Evolutionary conservation across 2,329 filamentous ascomycete species (phyloP).

Genomic region (Fusarium continuum): DNA sequence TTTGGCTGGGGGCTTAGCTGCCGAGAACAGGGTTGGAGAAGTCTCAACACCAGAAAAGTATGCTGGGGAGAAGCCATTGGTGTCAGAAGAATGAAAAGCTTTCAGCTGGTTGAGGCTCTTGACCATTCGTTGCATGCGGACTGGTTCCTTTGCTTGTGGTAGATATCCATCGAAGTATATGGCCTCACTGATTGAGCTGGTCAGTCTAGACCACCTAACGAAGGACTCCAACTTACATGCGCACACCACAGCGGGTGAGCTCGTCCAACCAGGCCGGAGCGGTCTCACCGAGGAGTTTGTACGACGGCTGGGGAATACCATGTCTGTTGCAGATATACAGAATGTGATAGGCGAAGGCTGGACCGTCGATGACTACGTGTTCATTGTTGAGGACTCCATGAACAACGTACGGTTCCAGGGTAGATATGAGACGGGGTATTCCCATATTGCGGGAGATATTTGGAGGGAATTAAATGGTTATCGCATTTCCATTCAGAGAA

Average conservation of each 20-base stretch:
- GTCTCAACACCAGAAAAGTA: constrained; percentile 30
- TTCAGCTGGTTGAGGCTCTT: constrained; percentile 65
- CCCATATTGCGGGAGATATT: constrained; percentile 57
- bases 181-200: constrained; percentile 50
- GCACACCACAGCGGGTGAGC: constrained; percentile 63
- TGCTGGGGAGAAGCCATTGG: constrained; percentile 39
- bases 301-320: constrained; percentile 66
- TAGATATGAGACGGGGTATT: constrained; percentile 64
- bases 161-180: constrained; percentile 91
- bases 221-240: constrained; percentile 62
- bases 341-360: constrained; percentile 79
- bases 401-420: constrained; percentile 62
- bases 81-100: constrained; percentile 52
- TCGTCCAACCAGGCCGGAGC: constrained; percentile 70
- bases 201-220: constrained; percentile 3
- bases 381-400: constrained; percentile 53
- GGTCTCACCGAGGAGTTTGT: constrained; percentile 68
- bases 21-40: constrained; percentile 40
- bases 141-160: constrained; percentile 70
- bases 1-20: constrained; percentile 40
- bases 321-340: constrained; percentile 64
- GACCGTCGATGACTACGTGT: constrained; percentile 75
- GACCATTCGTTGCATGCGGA: constrained; percentile 69
- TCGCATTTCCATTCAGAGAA: background rate
- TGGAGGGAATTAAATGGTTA: background rate